Evolutionary conservation across 1,139 yeast genomes (phyloP).

Genomic region (Candida freyschussii): DNA sequence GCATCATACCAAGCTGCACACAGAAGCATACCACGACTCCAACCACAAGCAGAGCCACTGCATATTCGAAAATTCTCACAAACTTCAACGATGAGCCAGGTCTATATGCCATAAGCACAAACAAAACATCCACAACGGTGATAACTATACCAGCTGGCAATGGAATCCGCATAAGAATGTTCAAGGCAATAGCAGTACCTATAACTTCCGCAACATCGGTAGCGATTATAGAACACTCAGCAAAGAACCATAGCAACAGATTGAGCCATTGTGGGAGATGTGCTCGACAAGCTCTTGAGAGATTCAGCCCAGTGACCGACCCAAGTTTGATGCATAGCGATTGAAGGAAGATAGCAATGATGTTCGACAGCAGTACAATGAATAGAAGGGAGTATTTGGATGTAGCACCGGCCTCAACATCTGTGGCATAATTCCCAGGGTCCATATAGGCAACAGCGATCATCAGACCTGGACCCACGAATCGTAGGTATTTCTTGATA

Average conservation of each 20-base stretch:
- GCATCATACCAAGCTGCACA: slow-evolving; percentile 55
- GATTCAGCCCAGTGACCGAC: slow-evolving; percentile 73
- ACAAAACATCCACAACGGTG: slow-evolving; percentile 66
- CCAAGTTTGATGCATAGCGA: slow-evolving; percentile 70
- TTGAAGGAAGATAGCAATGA: slow-evolving; percentile 73
- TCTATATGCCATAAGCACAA: slow-evolving; percentile 69
- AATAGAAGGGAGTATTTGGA: slow-evolving; percentile 60
- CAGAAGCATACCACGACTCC: slow-evolving; percentile 72
- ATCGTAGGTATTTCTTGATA: slow-evolving; percentile 47
- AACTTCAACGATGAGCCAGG: slow-evolving; percentile 66
- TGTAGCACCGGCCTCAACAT: slow-evolving; percentile 71
- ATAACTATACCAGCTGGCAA: slow-evolving; percentile 74
- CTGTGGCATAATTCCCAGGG: slow-evolving; percentile 84
- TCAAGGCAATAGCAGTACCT: slow-evolving; percentile 81
- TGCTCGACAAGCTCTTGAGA: slow-evolving; percentile 64
- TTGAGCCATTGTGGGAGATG: slow-evolving; percentile 61
- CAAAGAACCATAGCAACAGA: slow-evolving; percentile 53
- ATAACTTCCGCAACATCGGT: slow-evolving; percentile 86
- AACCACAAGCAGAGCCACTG: slow-evolving; percentile 61
- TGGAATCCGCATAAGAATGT: slow-evolving; percentile 63
- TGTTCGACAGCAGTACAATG: slow-evolving; percentile 59
- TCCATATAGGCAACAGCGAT: slow-evolving; percentile 79
- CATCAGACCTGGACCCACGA: slow-evolving; percentile 76
- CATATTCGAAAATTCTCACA: slow-evolving; percentile 59
- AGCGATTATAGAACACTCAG: slow-evolving; percentile 77